Evolutionary conservation across 768 basidiomycete species (phyloP).

Genomic region (Leccinum broughii): DNA sequence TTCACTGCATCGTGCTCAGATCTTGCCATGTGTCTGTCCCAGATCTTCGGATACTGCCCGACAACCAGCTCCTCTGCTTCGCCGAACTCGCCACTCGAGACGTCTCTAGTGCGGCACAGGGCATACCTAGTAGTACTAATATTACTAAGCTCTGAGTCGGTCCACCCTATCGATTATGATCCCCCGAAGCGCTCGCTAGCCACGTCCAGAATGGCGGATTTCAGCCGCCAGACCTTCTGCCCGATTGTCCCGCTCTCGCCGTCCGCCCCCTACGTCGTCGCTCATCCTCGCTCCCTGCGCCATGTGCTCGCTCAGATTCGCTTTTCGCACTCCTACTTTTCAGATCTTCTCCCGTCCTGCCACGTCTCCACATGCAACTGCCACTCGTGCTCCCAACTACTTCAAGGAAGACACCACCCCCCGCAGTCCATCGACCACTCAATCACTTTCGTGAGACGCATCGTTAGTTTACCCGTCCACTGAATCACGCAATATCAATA

Average conservation of each 20-base stretch:
- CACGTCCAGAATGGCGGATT: slow-evolving; percentile 21
- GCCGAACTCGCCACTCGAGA: slow-evolving; percentile 14
- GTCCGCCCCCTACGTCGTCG: slow-evolving; percentile 6
- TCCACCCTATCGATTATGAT: slow-evolving; percentile 18
- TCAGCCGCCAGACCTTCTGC: slow-evolving; percentile 17
- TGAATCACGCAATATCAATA: slow-evolving; percentile 17
- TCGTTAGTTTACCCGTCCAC: slow-evolving; percentile 1
- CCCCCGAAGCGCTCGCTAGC: slow-evolving; percentile 19
- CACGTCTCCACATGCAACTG: slow-evolving; percentile 20
- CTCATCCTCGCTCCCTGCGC: slow-evolving; percentile 22
- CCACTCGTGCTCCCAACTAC: slow-evolving; percentile 4
- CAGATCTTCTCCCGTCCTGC: slow-evolving; percentile 29
- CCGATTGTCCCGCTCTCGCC: slow-evolving; percentile 14
- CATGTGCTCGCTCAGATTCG: slow-evolving; percentile 33
- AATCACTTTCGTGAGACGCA: slow-evolving; percentile 8
- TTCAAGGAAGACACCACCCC: neutral
- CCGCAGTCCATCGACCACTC: slow-evolving; percentile 2
- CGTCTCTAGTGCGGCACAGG: slow-evolving; percentile 23
- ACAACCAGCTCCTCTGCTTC: slow-evolving; percentile 9
- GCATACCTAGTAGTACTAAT: slow-evolving; percentile 5
- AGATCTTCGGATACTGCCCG: slow-evolving; percentile 18
- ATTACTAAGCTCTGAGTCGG: slow-evolving; percentile 8
- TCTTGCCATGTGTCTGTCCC: slow-evolving; percentile 14
- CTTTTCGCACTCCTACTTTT: slow-evolving; percentile 14
- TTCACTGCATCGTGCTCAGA: slow-evolving; percentile 18